These are phyloP conservation scores for Postia placenta DNA, from an alignment of 768 basidiomycete species.

Conservation along the genomic window DNA sequence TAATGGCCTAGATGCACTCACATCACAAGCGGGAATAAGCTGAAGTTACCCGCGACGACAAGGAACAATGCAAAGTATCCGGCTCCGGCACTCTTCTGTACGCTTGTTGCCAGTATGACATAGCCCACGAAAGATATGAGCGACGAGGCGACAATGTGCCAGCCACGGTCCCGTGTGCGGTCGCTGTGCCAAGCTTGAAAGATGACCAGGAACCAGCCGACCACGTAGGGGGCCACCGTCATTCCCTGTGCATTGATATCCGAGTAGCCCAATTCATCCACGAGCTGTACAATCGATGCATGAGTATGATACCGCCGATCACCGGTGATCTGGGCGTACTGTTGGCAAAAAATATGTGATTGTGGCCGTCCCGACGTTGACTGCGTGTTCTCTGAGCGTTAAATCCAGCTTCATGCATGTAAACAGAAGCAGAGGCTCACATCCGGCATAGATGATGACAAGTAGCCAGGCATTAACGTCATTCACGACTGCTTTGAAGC, in stretches of 20 bases:
- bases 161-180: constrained; percentile 46
- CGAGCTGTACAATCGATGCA: constrained; percentile 31
- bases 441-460: constrained; percentile 46
- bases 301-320: not conserved
- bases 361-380: constrained; percentile 52
- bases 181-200: constrained; percentile 52
- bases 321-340: constrained; percentile 21
- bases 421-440: constrained; percentile 24
- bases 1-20: constrained; percentile 25
- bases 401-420: not conserved
- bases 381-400: constrained; percentile 19
- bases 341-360: constrained; percentile 53
- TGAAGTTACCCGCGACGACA: constrained; percentile 48
- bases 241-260: constrained; percentile 53
- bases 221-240: constrained; percentile 50
- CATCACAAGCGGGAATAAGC: constrained; percentile 55
- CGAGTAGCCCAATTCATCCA: constrained; percentile 49
- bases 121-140: constrained; percentile 45
- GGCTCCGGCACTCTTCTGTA: constrained; percentile 45
- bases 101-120: constrained; percentile 45
- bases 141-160: constrained; percentile 47
- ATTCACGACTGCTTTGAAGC: constrained; percentile 44
- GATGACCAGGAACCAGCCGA: constrained; percentile 51
- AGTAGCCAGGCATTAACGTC: constrained; percentile 50
- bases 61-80: constrained; percentile 55